Evolutionary conservation across 1,139 yeast genomes (phyloP), one percentile per base, ranked within the genome.

Genomic region (Arxiozyma bovina): DNA sequence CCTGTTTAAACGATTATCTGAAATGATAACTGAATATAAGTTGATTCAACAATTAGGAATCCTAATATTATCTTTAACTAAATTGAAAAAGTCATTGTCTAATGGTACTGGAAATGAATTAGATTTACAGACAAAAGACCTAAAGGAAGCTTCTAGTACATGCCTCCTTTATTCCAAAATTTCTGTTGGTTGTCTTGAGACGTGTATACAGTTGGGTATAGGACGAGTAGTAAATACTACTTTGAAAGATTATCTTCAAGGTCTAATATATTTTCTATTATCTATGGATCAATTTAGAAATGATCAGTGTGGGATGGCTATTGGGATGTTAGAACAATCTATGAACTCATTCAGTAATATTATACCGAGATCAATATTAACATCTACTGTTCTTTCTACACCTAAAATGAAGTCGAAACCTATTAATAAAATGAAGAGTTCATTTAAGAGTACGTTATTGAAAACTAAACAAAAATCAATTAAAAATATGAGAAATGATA

Each of bases 31-130:
- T 9, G 64, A 62, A 48, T 53, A 60, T 20, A 58, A 59, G 44
- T 45, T 66, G 46, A 30, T 64, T 25, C 70, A 66, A 49, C 69
- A 67, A 54, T 51, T 67, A 21, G 63, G 68, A 4, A 55, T 67
- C 4, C 58, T 67, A 6, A 55, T 63, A 18, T 48, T 67, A 12
- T 59, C 70, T 17, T 53, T 67, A 11, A 59, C 68, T 8, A 66
- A 67, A 60, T 51, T 67, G 47, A 59, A 65, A 47, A 48, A 59
- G 1, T 57, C 58, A 45, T 48, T 67, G 38, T 61, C 64, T 42
- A 60, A 56, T 18, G 55, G 54, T 21, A 54, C 52, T 11, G 57
- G 57, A 34, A 62, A 61, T 22, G 63, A 61, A 22, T 54, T 65
- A 45, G 68, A 65, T 50, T 58, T 67, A 43, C 66, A 63, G 54